phyloP scores from a whole-genome alignment of 441 rosid species.

The Mallotus repandus region DNA sequence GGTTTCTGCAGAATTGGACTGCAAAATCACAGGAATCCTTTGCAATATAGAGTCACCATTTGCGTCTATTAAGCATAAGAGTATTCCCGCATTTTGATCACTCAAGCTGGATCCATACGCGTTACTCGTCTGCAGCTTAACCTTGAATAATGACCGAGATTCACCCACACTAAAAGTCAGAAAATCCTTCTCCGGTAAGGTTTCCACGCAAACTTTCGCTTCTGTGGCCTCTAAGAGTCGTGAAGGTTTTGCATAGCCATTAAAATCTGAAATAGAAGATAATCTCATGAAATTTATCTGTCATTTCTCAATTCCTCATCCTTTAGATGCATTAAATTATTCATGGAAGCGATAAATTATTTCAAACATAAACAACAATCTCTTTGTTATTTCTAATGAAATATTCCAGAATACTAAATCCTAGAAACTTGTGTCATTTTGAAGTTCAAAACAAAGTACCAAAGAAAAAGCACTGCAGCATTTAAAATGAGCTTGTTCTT shows the following conservation, averaged over 20 bases:
- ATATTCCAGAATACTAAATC: neutral
- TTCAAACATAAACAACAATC: neutral
- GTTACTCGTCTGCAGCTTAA: slow-evolving; percentile 67
- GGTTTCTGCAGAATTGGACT: slow-evolving; percentile 32
- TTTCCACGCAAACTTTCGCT: slow-evolving; percentile 38
- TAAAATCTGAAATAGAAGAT: slow-evolving; percentile 51
- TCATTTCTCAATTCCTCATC: no score
- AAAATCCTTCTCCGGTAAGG: slow-evolving; percentile 24
- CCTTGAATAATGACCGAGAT: slow-evolving; percentile 50
- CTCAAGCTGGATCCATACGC: slow-evolving; percentile 60
- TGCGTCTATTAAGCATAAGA: slow-evolving; percentile 61
- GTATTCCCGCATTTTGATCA: slow-evolving; percentile 59
- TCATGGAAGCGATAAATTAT: no score
- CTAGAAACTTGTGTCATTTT: neutral
- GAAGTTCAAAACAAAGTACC: neutral
- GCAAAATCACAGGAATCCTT: slow-evolving; percentile 51
- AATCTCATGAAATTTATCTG: neutral
- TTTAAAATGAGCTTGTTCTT: neutral
- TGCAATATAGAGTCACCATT: slow-evolving; percentile 65
- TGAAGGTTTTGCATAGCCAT: slow-evolving; percentile 65
- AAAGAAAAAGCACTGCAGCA: neutral
- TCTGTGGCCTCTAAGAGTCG: slow-evolving; percentile 57
- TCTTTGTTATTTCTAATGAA: neutral
- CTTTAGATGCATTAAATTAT: no score
- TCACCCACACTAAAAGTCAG: slow-evolving; percentile 21